These are phyloP conservation scores for Bocquillonia castaneifolia DNA, from an alignment of 441 rosid species.

Conservation along the genomic window DNA sequence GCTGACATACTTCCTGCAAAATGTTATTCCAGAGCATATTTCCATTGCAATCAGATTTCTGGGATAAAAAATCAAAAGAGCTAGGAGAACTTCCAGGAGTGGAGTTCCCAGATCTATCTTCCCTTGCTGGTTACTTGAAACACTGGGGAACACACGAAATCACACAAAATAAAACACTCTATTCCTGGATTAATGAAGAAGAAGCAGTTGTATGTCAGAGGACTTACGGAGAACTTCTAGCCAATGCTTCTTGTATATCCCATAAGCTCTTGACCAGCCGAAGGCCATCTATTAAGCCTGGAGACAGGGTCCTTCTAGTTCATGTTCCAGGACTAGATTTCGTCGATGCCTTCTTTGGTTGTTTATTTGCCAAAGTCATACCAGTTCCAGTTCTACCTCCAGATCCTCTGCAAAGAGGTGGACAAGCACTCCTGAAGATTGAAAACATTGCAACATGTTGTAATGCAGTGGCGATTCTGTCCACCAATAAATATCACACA, in stretches of 20 bases:
- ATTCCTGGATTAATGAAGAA: slow-evolving; percentile 61
- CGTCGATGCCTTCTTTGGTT: slow-evolving; percentile 65
- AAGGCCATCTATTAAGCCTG: slow-evolving; percentile 53
- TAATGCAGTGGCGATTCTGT: slow-evolving; percentile 52
- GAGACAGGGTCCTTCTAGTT: slow-evolving; percentile 57
- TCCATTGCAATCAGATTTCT: slow-evolving; percentile 33
- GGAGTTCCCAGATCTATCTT: slow-evolving; percentile 48
- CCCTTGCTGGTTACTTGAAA: slow-evolving; percentile 53
- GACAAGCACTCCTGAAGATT: slow-evolving; percentile 66
- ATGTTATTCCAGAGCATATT: slow-evolving; percentile 44
- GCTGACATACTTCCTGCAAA: slow-evolving; percentile 11
- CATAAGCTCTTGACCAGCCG: slow-evolving; percentile 42
- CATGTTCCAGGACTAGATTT: slow-evolving; percentile 67
- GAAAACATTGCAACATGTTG: slow-evolving; percentile 59
- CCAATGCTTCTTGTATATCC: slow-evolving; percentile 53
- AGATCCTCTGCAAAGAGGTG: slow-evolving; percentile 65
- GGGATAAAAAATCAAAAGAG: slow-evolving; percentile 26
- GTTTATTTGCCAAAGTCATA: slow-evolving; percentile 54
- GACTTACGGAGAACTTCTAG: slow-evolving; percentile 47
- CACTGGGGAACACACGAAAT: slow-evolving; percentile 49
- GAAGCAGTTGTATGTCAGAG: slow-evolving; percentile 38
- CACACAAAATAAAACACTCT: slow-evolving; percentile 37
- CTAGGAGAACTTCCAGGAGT: slow-evolving; percentile 47
- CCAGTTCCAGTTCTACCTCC: slow-evolving; percentile 81
- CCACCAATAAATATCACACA: slow-evolving; percentile 51